Evolutionary conservation across 225 moss, liverwort and hornwort species (phyloP), one percentile per base, ranked within the genome.

Genomic region (Polytrichum commune): DNA sequence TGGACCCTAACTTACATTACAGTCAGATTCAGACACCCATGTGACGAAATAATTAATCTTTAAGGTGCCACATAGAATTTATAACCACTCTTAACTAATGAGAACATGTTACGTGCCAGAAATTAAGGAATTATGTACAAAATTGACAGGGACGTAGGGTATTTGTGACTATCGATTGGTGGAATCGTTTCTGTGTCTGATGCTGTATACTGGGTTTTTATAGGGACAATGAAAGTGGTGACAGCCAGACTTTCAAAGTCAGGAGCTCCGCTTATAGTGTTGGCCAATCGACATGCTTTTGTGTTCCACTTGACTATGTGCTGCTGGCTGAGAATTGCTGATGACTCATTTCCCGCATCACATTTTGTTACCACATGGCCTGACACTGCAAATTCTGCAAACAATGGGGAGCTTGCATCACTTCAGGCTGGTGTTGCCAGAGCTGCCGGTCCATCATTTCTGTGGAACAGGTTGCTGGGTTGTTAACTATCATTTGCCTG

Each of bases 271-370:
- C 81, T 98, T 72, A 85, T 98, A 26, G 92, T 95, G 53, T 82
- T 98, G 54, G 87, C 92, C 66, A 98, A 98, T 79, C 97, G 86
- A 66, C 94, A 91, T 75, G 91, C 88, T 55, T 94, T 94, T 33
- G 80, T 98, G 72, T 98, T 92, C 82, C 95, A 98, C 66, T 65
- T 93, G 85, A 90, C 82, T 68, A 76, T 98, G 85, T 80, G 83
- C 76, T 94, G 94, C 69, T 98, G 97, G 97, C 86, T 94, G 35
- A 84, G 88, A 82, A 86, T 98, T 63, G 92, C 97, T 32, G 94
- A 98, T 78, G 89, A 89, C 75, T 75, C 83, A 32, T 90, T 94
- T 76, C 92, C 91, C 30, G 91, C 89, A 28, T 92, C 94, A 54
- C 85, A 79, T 68, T 90, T 91, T 64, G 83, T 89, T 77, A 83